These are phyloP conservation scores for Suillus cothurnatus DNA, from an alignment of 768 basidiomycete species.

Conservation along the genomic window DNA sequence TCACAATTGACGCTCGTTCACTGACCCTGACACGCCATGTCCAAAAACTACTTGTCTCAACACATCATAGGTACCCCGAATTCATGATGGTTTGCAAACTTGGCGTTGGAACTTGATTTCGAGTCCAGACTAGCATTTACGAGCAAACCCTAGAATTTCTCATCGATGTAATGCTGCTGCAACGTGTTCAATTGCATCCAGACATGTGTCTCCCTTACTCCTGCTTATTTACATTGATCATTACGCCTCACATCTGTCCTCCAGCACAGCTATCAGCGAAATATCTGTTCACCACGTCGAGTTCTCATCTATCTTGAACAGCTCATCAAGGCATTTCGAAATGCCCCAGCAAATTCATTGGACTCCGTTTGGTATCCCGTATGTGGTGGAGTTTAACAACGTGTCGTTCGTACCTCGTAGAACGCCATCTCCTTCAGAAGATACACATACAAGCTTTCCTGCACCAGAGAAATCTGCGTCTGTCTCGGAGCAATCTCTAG, in stretches of 20 bases:
- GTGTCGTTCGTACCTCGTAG: slow-evolving; percentile 21
- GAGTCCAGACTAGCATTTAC: not conserved
- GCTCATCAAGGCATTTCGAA: not conserved
- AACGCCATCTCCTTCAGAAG: not conserved
- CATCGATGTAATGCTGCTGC: slow-evolving; percentile 4
- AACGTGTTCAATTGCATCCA: slow-evolving; percentile 6
- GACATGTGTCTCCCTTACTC: slow-evolving; percentile 4
- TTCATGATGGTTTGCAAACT: not conserved
- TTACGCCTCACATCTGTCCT: not conserved
- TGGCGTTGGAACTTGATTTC: not conserved
- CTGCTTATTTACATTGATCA: not conserved
- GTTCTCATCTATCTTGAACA: not conserved
- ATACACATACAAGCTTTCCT: not conserved
- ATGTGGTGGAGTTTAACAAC: slow-evolving; percentile 31
- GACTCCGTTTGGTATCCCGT: slow-evolving; percentile 32
- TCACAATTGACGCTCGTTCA: not conserved
- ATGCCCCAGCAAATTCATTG: slow-evolving; percentile 32
- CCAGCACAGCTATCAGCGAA: too few species aligned
- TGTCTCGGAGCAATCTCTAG: slow-evolving; percentile 5
- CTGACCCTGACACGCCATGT: not conserved
- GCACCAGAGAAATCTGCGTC: slow-evolving; percentile 7
- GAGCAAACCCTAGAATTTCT: not conserved
- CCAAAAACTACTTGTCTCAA: not conserved
- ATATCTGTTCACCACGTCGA: not conserved
- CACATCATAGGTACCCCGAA: not conserved